A percentile compares a stretch with the other conserved stretches of the same genome.
phyloP scores from a whole-genome alignment of 2,329 filamentous ascomycete species.

The Penicillium sp. region DNA sequence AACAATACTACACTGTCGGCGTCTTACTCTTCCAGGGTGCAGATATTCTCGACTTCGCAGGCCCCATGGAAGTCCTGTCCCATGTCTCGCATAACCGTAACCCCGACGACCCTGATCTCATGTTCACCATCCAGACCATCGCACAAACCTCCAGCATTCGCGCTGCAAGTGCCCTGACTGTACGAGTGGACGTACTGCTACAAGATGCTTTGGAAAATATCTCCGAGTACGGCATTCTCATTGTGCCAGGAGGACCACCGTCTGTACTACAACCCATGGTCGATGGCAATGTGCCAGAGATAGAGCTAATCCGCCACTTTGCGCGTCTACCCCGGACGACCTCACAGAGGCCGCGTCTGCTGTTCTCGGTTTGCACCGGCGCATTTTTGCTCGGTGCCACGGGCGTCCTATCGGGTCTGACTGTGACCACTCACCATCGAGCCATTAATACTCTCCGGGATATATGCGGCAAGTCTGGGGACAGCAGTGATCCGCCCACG shows the following conservation, averaged over 20 bases:
- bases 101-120: constrained; percentile 24
- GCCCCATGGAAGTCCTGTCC: constrained; percentile 41
- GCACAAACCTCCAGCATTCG: constrained; percentile 29
- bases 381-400: constrained; percentile 40
- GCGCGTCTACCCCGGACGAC: constrained; percentile 21
- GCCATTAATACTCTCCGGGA: constrained; percentile 24
- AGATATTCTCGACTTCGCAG: constrained; percentile 46
- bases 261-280: constrained; percentile 28
- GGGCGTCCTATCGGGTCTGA: constrained; percentile 37
- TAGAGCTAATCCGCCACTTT: constrained; percentile 27
- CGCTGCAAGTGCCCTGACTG: constrained; percentile 28
- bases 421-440: constrained; percentile 43
- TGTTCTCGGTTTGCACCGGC: constrained; percentile 47
- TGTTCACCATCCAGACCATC: constrained; percentile 40
- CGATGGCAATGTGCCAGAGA: constrained; percentile 19
- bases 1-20: constrained; percentile 38
- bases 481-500: constrained; percentile 1
- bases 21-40: constrained; percentile 40
- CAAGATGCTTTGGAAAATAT: constrained; percentile 30
- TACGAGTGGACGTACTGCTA: constrained; percentile 35
- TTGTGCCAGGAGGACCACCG: constrained; percentile 40
- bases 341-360: constrained; percentile 27
- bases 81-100: constrained; percentile 31
- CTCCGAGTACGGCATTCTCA: constrained; percentile 39
- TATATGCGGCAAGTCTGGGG: constrained; percentile 20